phyloP scores from a whole-genome alignment of 2,329 filamentous ascomycete genomes.

The Mycosphaerella sp. region DNA sequence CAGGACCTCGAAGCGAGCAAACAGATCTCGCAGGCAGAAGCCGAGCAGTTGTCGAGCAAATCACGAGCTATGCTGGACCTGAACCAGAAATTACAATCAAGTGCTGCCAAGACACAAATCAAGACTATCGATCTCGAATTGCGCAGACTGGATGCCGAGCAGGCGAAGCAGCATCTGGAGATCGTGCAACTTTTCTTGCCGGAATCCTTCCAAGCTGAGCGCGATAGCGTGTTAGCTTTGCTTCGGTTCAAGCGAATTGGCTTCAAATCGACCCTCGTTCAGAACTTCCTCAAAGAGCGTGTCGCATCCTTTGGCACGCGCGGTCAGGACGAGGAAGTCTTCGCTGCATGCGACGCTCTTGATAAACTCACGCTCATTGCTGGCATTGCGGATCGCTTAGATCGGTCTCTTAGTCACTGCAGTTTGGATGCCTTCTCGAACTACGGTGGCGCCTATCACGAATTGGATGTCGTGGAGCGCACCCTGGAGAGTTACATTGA shows the following conservation, averaged over 20 bases:
- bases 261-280: slow-evolving; percentile 79
- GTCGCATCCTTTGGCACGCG: slow-evolving; percentile 61
- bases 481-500: slow-evolving; percentile 86
- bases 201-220: slow-evolving; percentile 71
- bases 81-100: slow-evolving; percentile 87
- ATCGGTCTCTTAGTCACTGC: slow-evolving; percentile 71
- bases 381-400: slow-evolving; percentile 76
- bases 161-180: slow-evolving; percentile 78
- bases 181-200: slow-evolving; percentile 88
- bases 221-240: slow-evolving; percentile 80
- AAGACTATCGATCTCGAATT: slow-evolving; percentile 93
- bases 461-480: slow-evolving; percentile 85
- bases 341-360: slow-evolving; percentile 71
- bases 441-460: slow-evolving; percentile 74
- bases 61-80: slow-evolving; percentile 95
- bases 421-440: slow-evolving; percentile 69
- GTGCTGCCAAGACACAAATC: slow-evolving; percentile 82
- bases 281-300: slow-evolving; percentile 71
- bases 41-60: slow-evolving; percentile 79
- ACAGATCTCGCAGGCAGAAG: slow-evolving; percentile 85
- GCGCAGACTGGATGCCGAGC: slow-evolving; percentile 76
- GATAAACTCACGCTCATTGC: slow-evolving; percentile 82
- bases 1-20: slow-evolving; percentile 90
- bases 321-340: slow-evolving; percentile 68
- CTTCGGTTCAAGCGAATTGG: slow-evolving; percentile 79